phyloP scores from a whole-genome alignment of 768 basidiomycete genomes.

The Megacollybia marginata region DNA sequence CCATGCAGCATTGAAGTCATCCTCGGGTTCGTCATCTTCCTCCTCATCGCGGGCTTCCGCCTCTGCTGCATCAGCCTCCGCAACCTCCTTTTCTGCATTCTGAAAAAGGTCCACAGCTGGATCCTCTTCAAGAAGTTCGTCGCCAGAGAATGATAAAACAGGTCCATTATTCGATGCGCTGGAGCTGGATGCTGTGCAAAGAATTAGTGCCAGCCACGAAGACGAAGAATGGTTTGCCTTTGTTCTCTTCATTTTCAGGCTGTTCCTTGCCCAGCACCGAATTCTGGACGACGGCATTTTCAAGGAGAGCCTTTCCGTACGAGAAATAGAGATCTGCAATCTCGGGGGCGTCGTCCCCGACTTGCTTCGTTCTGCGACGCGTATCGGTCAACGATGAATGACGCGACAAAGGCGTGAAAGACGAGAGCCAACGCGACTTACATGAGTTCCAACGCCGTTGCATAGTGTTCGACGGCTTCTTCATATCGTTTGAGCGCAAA shows the following conservation, averaged over 20 bases:
- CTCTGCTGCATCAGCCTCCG: constrained; percentile 36
- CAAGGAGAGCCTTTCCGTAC: constrained; percentile 90
- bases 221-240: constrained; percentile 21
- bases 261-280: constrained; percentile 90
- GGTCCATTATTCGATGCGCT: constrained; percentile 38
- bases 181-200: constrained; percentile 12
- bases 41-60: constrained; percentile 49
- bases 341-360: constrained; percentile 76
- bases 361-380: constrained; percentile 52
- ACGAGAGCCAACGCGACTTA: constrained; percentile 37
- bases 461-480: constrained; percentile 78
- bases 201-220: constrained; percentile 4
- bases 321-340: constrained; percentile 83
- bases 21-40: constrained; percentile 77
- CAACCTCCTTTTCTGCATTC: constrained; percentile 38
- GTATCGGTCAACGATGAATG: constrained; percentile 6
- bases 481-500: constrained; percentile 84
- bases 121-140: constrained; percentile 56
- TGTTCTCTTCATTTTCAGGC: constrained; percentile 41
- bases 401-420: constrained; percentile 1
- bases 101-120: constrained; percentile 58
- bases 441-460: constrained; percentile 77
- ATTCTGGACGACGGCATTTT: constrained; percentile 82
- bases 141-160: constrained; percentile 76
- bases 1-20: constrained; percentile 98